Base-by-base conservation (phyloP, 2,329 filamentous ascomycete genomes). In the Pseudogymnoascus sp. region DNA sequence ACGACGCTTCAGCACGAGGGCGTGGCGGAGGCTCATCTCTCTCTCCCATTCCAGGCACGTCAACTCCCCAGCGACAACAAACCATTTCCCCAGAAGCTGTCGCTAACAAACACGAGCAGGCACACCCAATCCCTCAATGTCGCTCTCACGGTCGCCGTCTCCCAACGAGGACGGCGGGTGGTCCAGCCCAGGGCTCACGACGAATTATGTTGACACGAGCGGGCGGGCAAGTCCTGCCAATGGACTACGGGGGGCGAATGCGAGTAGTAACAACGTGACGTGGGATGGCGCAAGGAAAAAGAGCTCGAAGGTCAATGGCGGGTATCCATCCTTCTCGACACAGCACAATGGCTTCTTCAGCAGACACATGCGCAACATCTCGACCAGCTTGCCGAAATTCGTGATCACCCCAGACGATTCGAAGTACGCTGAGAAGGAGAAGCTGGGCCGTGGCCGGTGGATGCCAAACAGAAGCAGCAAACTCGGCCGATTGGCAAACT, bases 341-440 rank as follows among this genome's bases (percentile, higher is more conserved):
- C 86, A 89, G 71, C 92, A 92, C 73, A 87, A 90, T 71, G 90
- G 92, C 64, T 96, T 96, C 81, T 93, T 97, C 76, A 87, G 86
- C 65, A 86, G 90, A 68, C 90, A 96, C 75, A 90, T 91, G 78
- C 88, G 90, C 69, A 88, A 84, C 68, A 82, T 97, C 71, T 95
- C 90, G 4, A 88, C 85, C 70, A 91, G 87, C 68, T 78, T 97
- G 65, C 92, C 93, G 6, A 83, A 84, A 23, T 93, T 95, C 75
- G 83, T 85, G 68, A 77, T 81, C 60, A 73, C 74, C 62, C 69
- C 75, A 64, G 79, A 81, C 64, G 79, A 82, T 65, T 70, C 68
- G 54, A 71, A 67, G 61, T 88, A 89, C 73, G 82, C 83, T 31
- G 90, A 93, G 70, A 96, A 93, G 76, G 90, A 96, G 72, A 95